Percentiles rank a stretch among this genome's conserved stretches.
Conservation (phyloP, 1,284 basidiomycete genomes). For the Xerocomus amazonicus region DNA sequence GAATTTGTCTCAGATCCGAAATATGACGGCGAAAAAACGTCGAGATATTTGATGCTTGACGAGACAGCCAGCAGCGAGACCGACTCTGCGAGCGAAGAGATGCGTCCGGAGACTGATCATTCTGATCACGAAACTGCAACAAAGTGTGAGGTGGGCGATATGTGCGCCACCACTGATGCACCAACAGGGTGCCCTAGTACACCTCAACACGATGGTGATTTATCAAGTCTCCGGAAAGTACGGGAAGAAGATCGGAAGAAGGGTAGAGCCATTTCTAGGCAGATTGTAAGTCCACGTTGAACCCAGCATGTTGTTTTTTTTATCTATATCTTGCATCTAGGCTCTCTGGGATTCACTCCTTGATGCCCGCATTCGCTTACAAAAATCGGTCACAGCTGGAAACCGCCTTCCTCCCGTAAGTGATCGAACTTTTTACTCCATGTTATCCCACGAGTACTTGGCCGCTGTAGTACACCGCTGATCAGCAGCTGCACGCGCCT, state of each 20-base stretch:
- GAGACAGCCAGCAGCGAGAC: constrained; percentile 37
- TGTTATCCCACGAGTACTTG: constrained; percentile 23
- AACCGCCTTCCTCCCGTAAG: constrained; percentile 59
- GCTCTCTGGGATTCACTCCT: constrained; percentile 80
- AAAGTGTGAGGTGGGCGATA: constrained; percentile 1
- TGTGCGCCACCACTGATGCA: neutral
- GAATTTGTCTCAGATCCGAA: constrained; percentile 66
- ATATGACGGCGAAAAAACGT: constrained; percentile 68
- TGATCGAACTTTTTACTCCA: constrained; percentile 19
- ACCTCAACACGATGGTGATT: constrained; percentile 42
- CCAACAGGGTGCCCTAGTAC: constrained; percentile 3
- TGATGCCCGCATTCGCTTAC: constrained; percentile 84
- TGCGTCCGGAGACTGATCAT: constrained; percentile 26
- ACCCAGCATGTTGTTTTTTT: neutral
- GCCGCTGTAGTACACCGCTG: constrained; percentile 16
- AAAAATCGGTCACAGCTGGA: constrained; percentile 69
- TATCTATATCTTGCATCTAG: constrained; percentile 39
- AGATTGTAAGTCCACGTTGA: constrained; percentile 58
- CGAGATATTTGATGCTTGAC: constrained; percentile 57
- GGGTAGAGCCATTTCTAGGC: constrained; percentile 77
- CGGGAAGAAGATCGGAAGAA: constrained; percentile 68
- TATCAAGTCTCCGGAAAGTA: constrained; percentile 52
- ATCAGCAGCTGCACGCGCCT: constrained; percentile 37
- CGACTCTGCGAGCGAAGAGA: constrained; percentile 29
- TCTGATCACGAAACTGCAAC: constrained; percentile 5